Evolutionary conservation across 2,329 filamentous ascomycete genomes (phyloP), one percentile per base, ranked within the genome.

Genomic region (Colletotrichum sp.): DNA sequence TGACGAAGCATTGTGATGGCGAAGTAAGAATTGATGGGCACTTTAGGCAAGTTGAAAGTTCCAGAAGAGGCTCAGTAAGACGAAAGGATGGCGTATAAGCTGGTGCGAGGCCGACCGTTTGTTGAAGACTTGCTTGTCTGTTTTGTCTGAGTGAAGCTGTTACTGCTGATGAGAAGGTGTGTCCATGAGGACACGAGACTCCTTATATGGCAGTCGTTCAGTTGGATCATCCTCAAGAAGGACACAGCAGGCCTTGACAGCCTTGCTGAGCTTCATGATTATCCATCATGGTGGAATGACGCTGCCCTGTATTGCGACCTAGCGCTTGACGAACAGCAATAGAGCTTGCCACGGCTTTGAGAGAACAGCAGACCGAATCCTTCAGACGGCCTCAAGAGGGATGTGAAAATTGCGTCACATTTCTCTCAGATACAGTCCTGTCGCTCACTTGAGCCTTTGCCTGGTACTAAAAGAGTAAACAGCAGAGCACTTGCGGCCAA

Each of bases 1-100:
- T 69, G 64, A 9, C 28, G 12, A 22, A 69, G n/a, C 66, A 66
- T 71, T 25, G 80, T 83, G 43, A 84, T 13, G n/a, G 43, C 10
- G 12, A 77, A 25, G 10, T 15, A n/a, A 28, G 15, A 43, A 18
- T 32, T 9, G 12, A 30, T 65, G 22, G 27, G 48, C 18, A 39
- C 12, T 9, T 28, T 5, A 18, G 32, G 30, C 18, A 39, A 64
- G 32, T 2, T n/a, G n/a, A 25, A 36, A 62, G 6, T 62, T 16
- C 55, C 25, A 18, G 22, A 25, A 30, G 16, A 32, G 28, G 58
- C 6, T 8, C n/a, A 10, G n/a, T 52, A 13, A 22, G 30, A 34
- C 18, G 30, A 25, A 8, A n/a, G 4, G 9, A 36, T 62, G 13
- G 58, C 30, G 56, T 32, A 8, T 32, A 30, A 18, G 27, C 27